A percentile compares a stretch with the other conserved stretches of the same genome.
phyloP scores from a whole-genome alignment of 352 stramenopile species.

The Phytophthora litchii region DNA sequence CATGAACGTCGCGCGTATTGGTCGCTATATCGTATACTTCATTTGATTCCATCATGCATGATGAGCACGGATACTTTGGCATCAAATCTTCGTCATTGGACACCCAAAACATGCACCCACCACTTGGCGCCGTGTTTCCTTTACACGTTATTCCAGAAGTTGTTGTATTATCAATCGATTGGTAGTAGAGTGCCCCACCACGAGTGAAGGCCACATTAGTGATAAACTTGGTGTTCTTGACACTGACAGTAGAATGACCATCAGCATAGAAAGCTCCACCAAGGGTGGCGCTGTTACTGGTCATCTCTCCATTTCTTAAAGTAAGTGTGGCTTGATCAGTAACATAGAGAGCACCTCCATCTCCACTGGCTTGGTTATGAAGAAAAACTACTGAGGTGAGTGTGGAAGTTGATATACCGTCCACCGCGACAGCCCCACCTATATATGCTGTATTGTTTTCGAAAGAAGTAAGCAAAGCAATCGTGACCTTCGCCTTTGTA shows the following conservation, averaged over 20 bases:
- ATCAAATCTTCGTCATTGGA: slow-evolving; percentile 28
- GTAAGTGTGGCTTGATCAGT: slow-evolving; percentile 30
- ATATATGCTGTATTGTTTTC: slow-evolving; percentile 42
- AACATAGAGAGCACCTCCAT: slow-evolving; percentile 46
- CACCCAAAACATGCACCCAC: slow-evolving; percentile 72
- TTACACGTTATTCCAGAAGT: slow-evolving; percentile 36
- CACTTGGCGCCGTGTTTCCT: slow-evolving; percentile 52
- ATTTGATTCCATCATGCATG: slow-evolving; percentile 52
- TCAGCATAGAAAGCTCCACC: slow-evolving; percentile 53
- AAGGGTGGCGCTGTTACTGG: slow-evolving; percentile 34
- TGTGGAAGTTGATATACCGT: slow-evolving; percentile 15
- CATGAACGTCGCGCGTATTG: slow-evolving; percentile 57
- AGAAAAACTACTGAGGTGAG: slow-evolving; percentile 24
- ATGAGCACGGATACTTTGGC: slow-evolving; percentile 39
- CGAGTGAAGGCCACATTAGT: slow-evolving; percentile 43
- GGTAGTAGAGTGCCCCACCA: slow-evolving; percentile 60
- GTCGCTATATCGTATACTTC: slow-evolving; percentile 60
- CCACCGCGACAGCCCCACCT: slow-evolving; percentile 35
- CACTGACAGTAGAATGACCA: slow-evolving; percentile 9
- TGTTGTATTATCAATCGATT: slow-evolving; percentile 27
- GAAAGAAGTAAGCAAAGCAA: slow-evolving; percentile 33
- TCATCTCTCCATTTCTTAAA: slow-evolving; percentile 24
- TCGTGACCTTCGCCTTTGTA: slow-evolving; percentile 24
- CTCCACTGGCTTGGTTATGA: slow-evolving; percentile 25
- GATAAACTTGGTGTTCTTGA: slow-evolving; percentile 31